Evolutionary conservation across 768 basidiomycete species (phyloP).

Genomic region (Vishniacozyma victoriae): DNA sequence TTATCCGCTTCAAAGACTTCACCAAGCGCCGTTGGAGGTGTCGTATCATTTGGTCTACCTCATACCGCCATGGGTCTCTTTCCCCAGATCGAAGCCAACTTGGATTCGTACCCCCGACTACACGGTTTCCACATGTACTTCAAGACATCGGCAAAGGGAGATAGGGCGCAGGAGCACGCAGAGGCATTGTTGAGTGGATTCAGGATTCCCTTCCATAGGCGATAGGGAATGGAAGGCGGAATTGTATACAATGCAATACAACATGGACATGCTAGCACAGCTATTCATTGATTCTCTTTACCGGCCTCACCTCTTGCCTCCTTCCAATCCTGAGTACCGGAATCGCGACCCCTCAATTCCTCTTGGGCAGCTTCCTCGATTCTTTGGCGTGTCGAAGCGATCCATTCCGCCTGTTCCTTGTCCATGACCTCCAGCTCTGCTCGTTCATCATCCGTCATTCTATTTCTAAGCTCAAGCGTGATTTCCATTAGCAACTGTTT

Average conservation of each 20-base stretch:
- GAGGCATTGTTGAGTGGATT: slow-evolving; percentile 82
- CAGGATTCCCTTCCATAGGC: slow-evolving; percentile 74
- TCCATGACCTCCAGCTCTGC: slow-evolving; percentile 34
- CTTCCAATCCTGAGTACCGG: slow-evolving; percentile 48
- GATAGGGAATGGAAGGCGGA: slow-evolving; percentile 1
- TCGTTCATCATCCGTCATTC: slow-evolving; percentile 9
- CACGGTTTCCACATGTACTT: slow-evolving; percentile 94
- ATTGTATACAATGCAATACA: too few relatives aligned
- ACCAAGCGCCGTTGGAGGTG: slow-evolving; percentile 73
- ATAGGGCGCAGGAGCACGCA: slow-evolving; percentile 85
- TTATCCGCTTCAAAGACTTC: slow-evolving; percentile 60
- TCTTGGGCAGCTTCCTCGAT: slow-evolving; percentile 20
- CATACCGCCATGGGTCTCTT: slow-evolving; percentile 81
- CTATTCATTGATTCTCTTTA: not conserved
- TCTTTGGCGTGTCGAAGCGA: slow-evolving; percentile 20
- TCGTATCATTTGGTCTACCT: slow-evolving; percentile 81
- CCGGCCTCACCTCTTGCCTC: slow-evolving; percentile 43
- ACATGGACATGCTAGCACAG: too few relatives aligned
- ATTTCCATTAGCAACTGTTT: slow-evolving; percentile 27
- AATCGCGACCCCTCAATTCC: slow-evolving; percentile 36
- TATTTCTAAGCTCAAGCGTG: slow-evolving; percentile 27
- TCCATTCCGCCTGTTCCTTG: slow-evolving; percentile 28
- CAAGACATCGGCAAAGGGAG: slow-evolving; percentile 76
- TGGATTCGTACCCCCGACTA: slow-evolving; percentile 76
- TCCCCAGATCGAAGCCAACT: slow-evolving; percentile 91